These are phyloP conservation scores for Rhodomyrtus tomentosa DNA, from an alignment of 345 rosid genomes.

Conservation along the genomic window DNA sequence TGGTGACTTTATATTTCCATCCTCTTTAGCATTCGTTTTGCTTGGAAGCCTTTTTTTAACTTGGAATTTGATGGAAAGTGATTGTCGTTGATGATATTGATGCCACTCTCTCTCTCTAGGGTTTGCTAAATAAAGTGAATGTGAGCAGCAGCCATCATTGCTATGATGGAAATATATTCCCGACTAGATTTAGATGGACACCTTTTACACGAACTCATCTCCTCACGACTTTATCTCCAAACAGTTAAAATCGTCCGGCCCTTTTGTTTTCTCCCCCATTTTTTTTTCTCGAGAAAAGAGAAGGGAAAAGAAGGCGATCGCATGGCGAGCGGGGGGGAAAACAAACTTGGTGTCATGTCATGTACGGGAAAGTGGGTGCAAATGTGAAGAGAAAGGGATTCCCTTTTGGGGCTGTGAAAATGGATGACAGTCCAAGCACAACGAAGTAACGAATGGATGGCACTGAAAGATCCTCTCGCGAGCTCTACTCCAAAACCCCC, in stretches of 20 bases:
- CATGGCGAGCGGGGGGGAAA: slow-evolving; percentile 16
- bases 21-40: slow-evolving; percentile 12
- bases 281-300: slow-evolving; percentile 5
- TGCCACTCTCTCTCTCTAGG: neutral
- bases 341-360: slow-evolving; percentile 28
- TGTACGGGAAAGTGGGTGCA: slow-evolving; percentile 49
- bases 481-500: neutral
- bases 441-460: slow-evolving; percentile 21
- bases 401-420: slow-evolving; percentile 29
- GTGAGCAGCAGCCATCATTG: slow-evolving; percentile 34
- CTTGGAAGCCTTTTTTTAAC: slow-evolving; percentile 41
- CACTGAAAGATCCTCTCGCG: slow-evolving; percentile 27
- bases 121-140: slow-evolving; percentile 22
- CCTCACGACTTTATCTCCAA: slow-evolving; percentile 7
- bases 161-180: slow-evolving; percentile 35
- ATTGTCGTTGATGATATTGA: slow-evolving; percentile 8
- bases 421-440: slow-evolving; percentile 60
- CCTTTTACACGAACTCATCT: slow-evolving; percentile 16
- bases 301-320: slow-evolving; percentile 17
- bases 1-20: slow-evolving; percentile 31
- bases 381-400: slow-evolving; percentile 23
- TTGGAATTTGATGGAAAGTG: slow-evolving; percentile 49
- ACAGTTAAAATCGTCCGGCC: slow-evolving; percentile 7
- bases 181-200: slow-evolving; percentile 26
- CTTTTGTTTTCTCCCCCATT: neutral